Evolutionary conservation across 2,329 filamentous ascomycete species (phyloP), one percentile per base, ranked within the genome.

Genomic region (Aspergillus tanneri): DNA sequence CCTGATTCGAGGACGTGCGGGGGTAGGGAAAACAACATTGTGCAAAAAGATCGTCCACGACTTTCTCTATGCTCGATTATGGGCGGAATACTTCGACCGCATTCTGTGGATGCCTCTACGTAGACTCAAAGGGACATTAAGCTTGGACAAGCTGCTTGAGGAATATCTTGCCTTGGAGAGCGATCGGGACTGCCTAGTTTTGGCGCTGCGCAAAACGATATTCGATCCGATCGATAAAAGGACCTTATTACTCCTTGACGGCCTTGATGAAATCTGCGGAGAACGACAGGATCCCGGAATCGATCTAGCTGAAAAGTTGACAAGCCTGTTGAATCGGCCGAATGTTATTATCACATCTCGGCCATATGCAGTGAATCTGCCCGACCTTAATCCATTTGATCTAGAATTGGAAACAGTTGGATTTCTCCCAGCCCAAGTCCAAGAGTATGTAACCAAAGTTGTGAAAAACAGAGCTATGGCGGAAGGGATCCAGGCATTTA

Each of bases 301-400:
- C n/a, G n/a, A 39, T 12, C 10, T 24, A 12, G 8, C 5, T n/a
- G 36, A 25, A 3, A 9, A 8, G 2, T 25, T 35, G 7, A 14
- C 16, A 10, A 12, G 9, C 5, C 41, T 43, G 5, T 23, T 43
- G 7, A n/a, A 24, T 35, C 41, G 23, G 10, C 16, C 16, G 1
- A 65, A 70, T 38, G 61, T 72, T 5, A 71, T 77, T 38, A 60
- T 75, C 23, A 76, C 72, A 2, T 69, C 71, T 19, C 68, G 72
- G 2, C 71, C 72, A 14, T 55, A 60, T 43, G 54, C 47, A 3
- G 53, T 36, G 4, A 46, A 8, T 2, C 27, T 58, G 36, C 58
- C n/a, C n/a, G n/a, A n/a, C n/a, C n/a, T n/a, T n/a, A n/a, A 47
- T 1, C 14, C 8, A 5, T 23, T 35, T 10, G 18, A 44, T 10